Evolutionary conservation across 345 rosid genomes (phyloP), one percentile per base, ranked within the genome.

Genomic region (Raphanus raphanistrum): DNA sequence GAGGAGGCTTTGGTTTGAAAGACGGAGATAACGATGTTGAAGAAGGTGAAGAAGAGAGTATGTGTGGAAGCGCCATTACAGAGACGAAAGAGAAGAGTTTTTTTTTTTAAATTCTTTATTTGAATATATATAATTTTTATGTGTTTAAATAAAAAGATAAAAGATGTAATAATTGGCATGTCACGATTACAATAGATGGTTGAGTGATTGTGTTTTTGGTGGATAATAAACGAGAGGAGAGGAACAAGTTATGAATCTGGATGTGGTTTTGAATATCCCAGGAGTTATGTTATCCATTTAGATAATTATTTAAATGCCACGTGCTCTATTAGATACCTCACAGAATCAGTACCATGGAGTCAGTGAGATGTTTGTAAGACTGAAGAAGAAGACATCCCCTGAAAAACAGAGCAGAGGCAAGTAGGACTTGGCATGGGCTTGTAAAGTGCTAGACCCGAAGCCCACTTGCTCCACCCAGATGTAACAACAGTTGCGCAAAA

Each of bases 51-150:
- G 85, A 82, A 26, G 88, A 84, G 68, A 90, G 80, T 69, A 82
- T 78, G 84, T 84, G 98, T 54, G 86, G 87, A 52, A 89, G 85
- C 70, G 98, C 93, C 98, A 93, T 92, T 72, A 36, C 26, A 45
- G 7, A 43, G 12, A 50, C 55, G 0, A 41, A 41, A 38, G 16
- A 12, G 15, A 54, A 54, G 25, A 6, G 1, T 15, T 52, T 21
- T 21, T 21, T 21, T 21, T 21, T 21, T 15, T 52, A 52, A 13
- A n/a, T 52, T 52, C 11, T 16, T 64, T 33, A 12, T 54, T 52
- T 35, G 55, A 65, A 36, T 75, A 54, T 74, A 11, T 4, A 0
- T 41, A 45, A 43, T 43, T 43, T 43, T 43, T 12, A 1, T 12
- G 6, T 21, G 33, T 31, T 43, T 31, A 7, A 17, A 11, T 29